phyloP scores from a whole-genome alignment of 345 rosid species.

The Populus alba region DNA sequence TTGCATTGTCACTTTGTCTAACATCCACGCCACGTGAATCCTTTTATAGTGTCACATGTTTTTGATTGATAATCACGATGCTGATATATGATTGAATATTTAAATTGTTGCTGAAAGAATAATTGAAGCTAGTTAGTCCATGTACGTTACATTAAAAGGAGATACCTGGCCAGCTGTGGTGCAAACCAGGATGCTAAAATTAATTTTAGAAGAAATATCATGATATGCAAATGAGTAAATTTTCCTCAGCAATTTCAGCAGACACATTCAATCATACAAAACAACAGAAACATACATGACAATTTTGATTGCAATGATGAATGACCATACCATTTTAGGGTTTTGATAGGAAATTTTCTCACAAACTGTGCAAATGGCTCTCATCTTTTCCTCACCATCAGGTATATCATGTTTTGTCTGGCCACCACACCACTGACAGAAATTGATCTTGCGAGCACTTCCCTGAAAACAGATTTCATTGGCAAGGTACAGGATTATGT shows the following conservation, averaged over 20 bases:
- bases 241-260: background rate
- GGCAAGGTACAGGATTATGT: background rate
- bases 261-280: background rate
- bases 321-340: slow-evolving; percentile 78
- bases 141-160: background rate
- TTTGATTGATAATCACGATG: background rate
- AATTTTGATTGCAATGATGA: background rate
- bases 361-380: slow-evolving; percentile 85
- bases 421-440: slow-evolving; percentile 98
- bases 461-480: slow-evolving; percentile 38
- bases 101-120: background rate
- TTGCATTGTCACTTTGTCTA: background rate
- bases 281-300: background rate
- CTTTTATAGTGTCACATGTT: no score
- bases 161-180: background rate
- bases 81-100: background rate
- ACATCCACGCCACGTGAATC: no score
- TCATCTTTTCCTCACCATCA: slow-evolving; percentile 80
- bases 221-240: background rate
- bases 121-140: background rate
- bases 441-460: slow-evolving; percentile 59
- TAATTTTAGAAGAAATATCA: background rate
- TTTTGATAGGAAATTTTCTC: slow-evolving; percentile 81
- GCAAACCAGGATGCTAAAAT: background rate
- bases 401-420: slow-evolving; percentile 87